A percentile compares a stretch with the other conserved stretches of the same genome.
Conservation (phyloP, 2,329 filamentous ascomycete species). For the Nothopassalora personata region DNA sequence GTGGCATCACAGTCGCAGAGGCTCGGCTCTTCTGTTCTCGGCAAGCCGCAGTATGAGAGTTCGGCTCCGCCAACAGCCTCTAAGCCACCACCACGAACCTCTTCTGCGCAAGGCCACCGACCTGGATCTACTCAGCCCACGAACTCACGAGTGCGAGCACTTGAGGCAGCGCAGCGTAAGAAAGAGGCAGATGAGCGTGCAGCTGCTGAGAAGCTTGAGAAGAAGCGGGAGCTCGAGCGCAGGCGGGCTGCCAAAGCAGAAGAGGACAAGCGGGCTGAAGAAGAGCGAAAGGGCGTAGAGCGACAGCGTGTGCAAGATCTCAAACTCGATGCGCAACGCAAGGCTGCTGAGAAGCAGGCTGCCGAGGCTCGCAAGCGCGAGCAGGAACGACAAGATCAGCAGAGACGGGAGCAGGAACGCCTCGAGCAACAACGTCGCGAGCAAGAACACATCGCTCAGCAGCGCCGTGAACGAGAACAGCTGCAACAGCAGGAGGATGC, state of each 20-base stretch:
- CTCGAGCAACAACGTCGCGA: slow-evolving; percentile 28
- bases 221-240: slow-evolving; percentile 74
- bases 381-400: slow-evolving; percentile 37
- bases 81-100: slow-evolving; percentile 53
- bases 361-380: slow-evolving; percentile 32
- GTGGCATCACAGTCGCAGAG: slow-evolving; percentile 49
- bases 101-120: slow-evolving; percentile 52
- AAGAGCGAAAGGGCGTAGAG: slow-evolving; percentile 36
- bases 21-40: slow-evolving; percentile 13
- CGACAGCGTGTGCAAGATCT: slow-evolving; percentile 35
- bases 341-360: slow-evolving; percentile 46
- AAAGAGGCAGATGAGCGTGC: slow-evolving; percentile 81
- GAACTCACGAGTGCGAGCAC: slow-evolving; percentile 43
- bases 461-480: slow-evolving; percentile 34
- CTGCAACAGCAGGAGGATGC: slow-evolving; percentile 26
- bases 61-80: slow-evolving; percentile 29
- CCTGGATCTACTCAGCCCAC: slow-evolving; percentile 47
- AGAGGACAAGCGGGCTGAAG: slow-evolving; percentile 42
- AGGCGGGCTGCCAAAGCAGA: slow-evolving; percentile 68
- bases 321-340: slow-evolving; percentile 34
- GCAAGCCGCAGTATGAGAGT: slow-evolving; percentile 13
- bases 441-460: slow-evolving; percentile 23
- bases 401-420: slow-evolving; percentile 36
- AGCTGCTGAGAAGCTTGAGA: slow-evolving; percentile 70
- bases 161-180: slow-evolving; percentile 72